phyloP scores from a whole-genome alignment of 2,329 filamentous ascomycete species.

The Cladosporium sp. region DNA sequence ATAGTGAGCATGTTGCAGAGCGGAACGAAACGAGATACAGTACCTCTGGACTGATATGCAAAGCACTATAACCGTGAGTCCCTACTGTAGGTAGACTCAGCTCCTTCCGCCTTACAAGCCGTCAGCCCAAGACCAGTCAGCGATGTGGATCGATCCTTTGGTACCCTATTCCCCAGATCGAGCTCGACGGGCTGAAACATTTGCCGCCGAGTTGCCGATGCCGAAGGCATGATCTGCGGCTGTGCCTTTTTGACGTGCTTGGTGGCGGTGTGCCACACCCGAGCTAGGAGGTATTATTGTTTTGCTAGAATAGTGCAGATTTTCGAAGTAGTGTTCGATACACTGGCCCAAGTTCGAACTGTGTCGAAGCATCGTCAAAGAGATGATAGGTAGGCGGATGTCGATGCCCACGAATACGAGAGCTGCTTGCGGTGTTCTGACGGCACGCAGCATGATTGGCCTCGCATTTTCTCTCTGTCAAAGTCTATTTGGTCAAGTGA shows the following conservation, averaged over 20 bases:
- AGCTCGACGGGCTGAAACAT: constrained; percentile 3
- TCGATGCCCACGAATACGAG: no score
- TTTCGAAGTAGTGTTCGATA: no score
- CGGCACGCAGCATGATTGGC: not conserved
- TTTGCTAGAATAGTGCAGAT: no score
- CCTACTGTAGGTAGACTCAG: not conserved
- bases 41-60: no score
- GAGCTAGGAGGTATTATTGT: no score
- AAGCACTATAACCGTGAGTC: no score
- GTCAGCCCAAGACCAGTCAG: not conserved
- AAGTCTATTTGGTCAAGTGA: not conserved
- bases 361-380: no score
- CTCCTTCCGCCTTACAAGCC: not conserved
- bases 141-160: constrained; percentile 1
- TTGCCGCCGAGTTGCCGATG: constrained; percentile 5
- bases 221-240: constrained; percentile 6
- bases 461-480: not conserved
- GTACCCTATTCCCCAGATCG: not conserved
- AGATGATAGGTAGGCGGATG: no score
- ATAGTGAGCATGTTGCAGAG: no score
- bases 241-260: not conserved
- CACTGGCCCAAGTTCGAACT: no score
- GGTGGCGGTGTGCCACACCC: not conserved
- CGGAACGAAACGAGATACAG: no score
- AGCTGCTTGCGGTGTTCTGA: no score